Conservation (phyloP, 805 yeast genomes). For the Saccharomycopsis amapae region DNA sequence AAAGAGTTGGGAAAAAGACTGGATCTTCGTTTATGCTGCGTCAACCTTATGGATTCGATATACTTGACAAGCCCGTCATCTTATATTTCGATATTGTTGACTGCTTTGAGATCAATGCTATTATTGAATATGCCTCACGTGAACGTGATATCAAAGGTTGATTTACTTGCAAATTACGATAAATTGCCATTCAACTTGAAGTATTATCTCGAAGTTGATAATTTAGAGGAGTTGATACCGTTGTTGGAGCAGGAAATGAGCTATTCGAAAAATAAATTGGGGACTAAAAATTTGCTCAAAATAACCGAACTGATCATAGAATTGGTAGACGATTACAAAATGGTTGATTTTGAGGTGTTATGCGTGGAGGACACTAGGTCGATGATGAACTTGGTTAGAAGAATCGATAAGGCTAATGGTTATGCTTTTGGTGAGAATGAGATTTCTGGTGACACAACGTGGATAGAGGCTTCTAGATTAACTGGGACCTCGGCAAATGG, state of each 20-base stretch:
- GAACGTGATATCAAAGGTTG: slow-evolving; percentile 89
- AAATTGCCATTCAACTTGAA: slow-evolving; percentile 75
- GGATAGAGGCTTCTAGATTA: slow-evolving; percentile 94
- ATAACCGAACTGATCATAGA: slow-evolving; percentile 77
- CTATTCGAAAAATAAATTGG: slow-evolving; percentile 24
- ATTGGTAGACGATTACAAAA: slow-evolving; percentile 75
- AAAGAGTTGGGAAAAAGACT: slow-evolving; percentile 52
- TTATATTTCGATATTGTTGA: slow-evolving; percentile 71
- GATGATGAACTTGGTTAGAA: slow-evolving; percentile 74
- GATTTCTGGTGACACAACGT: slow-evolving; percentile 91
- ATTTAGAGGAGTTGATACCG: slow-evolving; percentile 62
- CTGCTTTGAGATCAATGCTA: slow-evolving; percentile 85
- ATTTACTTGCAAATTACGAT: slow-evolving; percentile 69
- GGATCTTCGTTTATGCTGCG: slow-evolving; percentile 74
- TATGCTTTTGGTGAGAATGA: slow-evolving; percentile 90
- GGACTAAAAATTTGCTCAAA: slow-evolving; percentile 35
- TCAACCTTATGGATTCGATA: slow-evolving; percentile 75
- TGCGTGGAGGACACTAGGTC: slow-evolving; percentile 87
- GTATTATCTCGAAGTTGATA: slow-evolving; percentile 89
- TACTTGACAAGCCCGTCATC: slow-evolving; percentile 83
- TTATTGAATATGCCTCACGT: slow-evolving; percentile 90
- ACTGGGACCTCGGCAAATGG: slow-evolving; percentile 40
- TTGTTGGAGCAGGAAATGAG: slow-evolving; percentile 52
- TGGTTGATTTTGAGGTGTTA: slow-evolving; percentile 83
- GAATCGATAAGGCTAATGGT: slow-evolving; percentile 88